phyloP scores from a whole-genome alignment of 2,329 filamentous ascomycete species.

The Balansia obtecta region DNA sequence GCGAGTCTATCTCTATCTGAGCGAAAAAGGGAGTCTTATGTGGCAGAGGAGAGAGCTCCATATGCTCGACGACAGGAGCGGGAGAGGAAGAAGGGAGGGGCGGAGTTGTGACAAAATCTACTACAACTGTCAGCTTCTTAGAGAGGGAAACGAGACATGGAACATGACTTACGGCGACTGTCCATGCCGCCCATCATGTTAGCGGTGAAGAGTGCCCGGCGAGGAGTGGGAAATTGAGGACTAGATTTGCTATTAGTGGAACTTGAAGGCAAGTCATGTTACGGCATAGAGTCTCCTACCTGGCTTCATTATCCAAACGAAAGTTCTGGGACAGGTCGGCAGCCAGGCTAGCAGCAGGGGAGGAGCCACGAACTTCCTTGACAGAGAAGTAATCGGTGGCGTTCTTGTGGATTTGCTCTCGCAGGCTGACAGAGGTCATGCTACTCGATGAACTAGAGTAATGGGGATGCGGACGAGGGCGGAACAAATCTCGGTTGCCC shows the following conservation, averaged over 20 bases:
- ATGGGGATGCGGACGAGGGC: constrained; percentile 33
- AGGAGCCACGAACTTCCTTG: constrained; percentile 70
- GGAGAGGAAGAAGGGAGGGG: constrained; percentile 76
- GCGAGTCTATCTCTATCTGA: constrained; percentile 58
- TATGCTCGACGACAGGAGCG: constrained; percentile 56
- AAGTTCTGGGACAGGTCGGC: constrained; percentile 96
- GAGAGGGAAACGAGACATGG: not conserved
- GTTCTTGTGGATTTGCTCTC: constrained; percentile 53
- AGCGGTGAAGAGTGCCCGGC: constrained; percentile 28
- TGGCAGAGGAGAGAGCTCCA: constrained; percentile 89
- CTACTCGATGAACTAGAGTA: constrained; percentile 42
- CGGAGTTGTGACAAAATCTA: constrained; percentile 71
- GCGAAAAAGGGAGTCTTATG: constrained; percentile 65
- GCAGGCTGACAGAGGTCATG: constrained; percentile 62
- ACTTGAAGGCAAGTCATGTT: not conserved
- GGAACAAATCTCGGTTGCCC: constrained; percentile 41
- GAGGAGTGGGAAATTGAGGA: constrained; percentile 28
- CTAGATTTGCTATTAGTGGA: constrained; percentile 13
- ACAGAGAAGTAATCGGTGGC: constrained; percentile 69
- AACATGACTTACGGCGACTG: constrained; percentile 18
- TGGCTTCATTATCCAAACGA: constrained; percentile 71
- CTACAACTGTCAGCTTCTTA: constrained; percentile 6
- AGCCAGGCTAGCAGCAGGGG: constrained; percentile 79
- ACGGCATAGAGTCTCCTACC: constrained; percentile 41
- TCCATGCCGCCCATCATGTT: constrained; percentile 24